Conservation (phyloP, 805 yeast species). For the Pichia deserticola region DNA sequence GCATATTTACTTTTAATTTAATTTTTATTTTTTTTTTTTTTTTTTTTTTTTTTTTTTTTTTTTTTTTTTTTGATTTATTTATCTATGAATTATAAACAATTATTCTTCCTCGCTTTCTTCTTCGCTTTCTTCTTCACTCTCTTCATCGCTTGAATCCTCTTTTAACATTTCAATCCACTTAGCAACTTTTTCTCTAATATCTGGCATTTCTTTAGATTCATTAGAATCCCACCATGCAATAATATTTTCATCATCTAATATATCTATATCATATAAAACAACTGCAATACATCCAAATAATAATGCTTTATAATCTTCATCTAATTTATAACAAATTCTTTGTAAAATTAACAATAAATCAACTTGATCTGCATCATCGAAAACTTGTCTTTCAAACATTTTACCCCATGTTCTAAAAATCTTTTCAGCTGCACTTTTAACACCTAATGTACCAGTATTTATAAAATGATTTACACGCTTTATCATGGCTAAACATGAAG, state of each 20-base stretch:
- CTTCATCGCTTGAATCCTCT: constrained; percentile 37
- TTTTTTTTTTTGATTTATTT: no score
- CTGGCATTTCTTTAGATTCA: constrained; percentile 31
- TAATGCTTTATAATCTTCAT: constrained; percentile 41
- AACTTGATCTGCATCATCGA: constrained; percentile 68
- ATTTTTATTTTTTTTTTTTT: no score
- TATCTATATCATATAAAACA: constrained; percentile 72
- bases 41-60: no score
- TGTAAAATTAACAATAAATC: constrained; percentile 57
- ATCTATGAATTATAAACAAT: no score
- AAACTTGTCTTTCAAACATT: constrained; percentile 79
- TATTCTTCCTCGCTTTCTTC: background rate
- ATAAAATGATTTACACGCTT: constrained; percentile 65
- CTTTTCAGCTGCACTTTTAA: constrained; percentile 68
- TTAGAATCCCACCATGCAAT: constrained; percentile 72
- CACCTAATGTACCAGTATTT: constrained; percentile 66
- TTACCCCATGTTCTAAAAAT: constrained; percentile 77
- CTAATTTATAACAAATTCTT: constrained; percentile 34
- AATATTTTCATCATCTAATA: constrained; percentile 75
- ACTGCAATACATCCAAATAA: constrained; percentile 46
- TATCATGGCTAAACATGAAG: constrained; percentile 68
- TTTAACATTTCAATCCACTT: constrained; percentile 84
- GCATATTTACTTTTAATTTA: no score
- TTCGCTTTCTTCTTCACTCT: constrained; percentile 10
- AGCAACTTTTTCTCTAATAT: constrained; percentile 48